Evolutionary conservation across 805 yeast species (phyloP), one percentile per base, ranked within the genome.

Genomic region (Yarrowia phangngaensis): DNA sequence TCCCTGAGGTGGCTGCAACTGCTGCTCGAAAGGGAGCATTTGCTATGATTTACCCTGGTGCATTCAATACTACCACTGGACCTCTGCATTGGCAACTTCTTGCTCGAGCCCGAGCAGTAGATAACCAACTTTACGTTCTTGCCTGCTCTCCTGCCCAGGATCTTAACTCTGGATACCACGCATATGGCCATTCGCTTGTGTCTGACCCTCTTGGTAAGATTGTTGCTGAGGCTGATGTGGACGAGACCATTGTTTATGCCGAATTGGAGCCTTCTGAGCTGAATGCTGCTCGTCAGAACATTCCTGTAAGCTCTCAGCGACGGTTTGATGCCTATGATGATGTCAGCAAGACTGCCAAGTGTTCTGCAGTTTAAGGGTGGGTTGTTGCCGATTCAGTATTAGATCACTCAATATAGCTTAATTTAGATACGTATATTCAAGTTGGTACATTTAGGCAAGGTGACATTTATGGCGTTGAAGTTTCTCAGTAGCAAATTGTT

Each of bases 111-210:
- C 72, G 97, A 38, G 97, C 97, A 4, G 76, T 90, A 5, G 96
- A 89, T 61, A 76, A 92, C 8, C 97, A 92, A 65, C 69, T 83
- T 47, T 92, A 74, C 62, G 95, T 88, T 7, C 67, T 90, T 2
- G 74, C 87, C 79, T 88, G 95, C 14, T 85, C 95, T 6, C 96
- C 96, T 3, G 89, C 95, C 3, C 75, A 97, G 59, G 87, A 86
- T 61, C 84, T 87, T 2, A 89, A 82, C 58, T 73, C 81, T 52
- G 92, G 94, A 5, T 69, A 70, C 47, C 96, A 87, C 60, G 79
- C 83, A 38, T 90, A 79, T 67, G 98, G 98, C 1, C 90, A 87
- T 58, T 78, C 95, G 0, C 72, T 86, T 57, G 80, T 89, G 11
- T 72, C 87, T 20, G 90, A 84, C 55, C 97, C 98, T 0, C 84